Evolutionary conservation across 257 asterid genomes (phyloP).

Genomic region (Buddleja alternifolia): DNA sequence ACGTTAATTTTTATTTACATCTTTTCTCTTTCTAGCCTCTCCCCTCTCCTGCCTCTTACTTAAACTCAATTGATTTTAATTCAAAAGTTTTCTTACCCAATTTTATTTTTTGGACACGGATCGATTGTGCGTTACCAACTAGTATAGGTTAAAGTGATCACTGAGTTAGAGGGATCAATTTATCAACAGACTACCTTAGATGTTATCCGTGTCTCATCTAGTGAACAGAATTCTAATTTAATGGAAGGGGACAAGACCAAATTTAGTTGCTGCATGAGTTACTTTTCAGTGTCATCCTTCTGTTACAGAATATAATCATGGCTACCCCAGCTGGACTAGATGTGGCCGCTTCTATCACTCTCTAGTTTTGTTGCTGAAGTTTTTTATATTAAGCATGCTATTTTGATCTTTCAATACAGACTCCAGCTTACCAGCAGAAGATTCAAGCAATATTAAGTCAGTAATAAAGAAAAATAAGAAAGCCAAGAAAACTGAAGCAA

Average conservation of each 20-base stretch:
- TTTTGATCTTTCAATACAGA: slow-evolving; percentile 47
- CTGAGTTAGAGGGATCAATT: not conserved
- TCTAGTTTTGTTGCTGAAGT: not conserved
- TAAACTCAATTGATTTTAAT: too few relatives aligned
- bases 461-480: slow-evolving; percentile 34
- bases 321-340: too few relatives aligned
- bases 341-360: not conserved
- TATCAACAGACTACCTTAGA: not conserved
- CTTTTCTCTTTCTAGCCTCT: too few relatives aligned
- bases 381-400: not conserved
- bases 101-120: too few relatives aligned
- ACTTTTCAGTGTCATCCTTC: not conserved
- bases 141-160: not conserved
- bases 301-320: not conserved
- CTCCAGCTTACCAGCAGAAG: slow-evolving; percentile 57
- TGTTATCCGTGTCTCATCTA: not conserved
- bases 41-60: too few relatives aligned
- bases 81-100: too few relatives aligned
- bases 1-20: too few relatives aligned
- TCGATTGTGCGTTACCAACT: too few relatives aligned
- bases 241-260: not conserved
- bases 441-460: slow-evolving; percentile 43
- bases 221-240: not conserved
- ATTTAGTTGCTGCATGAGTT: not conserved
- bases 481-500: slow-evolving; percentile 43